Evolutionary conservation across 2,329 filamentous ascomycete genomes (phyloP).

Genomic region (Aspergillus tanneri): DNA sequence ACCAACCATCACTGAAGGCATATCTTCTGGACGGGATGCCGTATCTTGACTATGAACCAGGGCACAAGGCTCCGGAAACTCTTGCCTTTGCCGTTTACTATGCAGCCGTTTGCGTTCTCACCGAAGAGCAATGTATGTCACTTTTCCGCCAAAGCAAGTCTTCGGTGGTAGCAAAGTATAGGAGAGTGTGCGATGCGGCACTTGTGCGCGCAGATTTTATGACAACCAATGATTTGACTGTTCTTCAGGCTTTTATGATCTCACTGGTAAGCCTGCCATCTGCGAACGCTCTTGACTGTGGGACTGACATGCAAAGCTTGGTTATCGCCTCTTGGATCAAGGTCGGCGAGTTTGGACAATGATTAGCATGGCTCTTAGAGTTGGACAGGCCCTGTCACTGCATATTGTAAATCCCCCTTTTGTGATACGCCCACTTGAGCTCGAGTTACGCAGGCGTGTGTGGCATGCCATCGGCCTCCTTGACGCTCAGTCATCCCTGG

Average conservation of each 20-base stretch:
- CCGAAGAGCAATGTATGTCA: slow-evolving; percentile 22
- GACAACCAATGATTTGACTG: slow-evolving; percentile 32
- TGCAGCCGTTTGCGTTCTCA: slow-evolving; percentile 26
- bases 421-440: slow-evolving; percentile 28
- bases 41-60: slow-evolving; percentile 32
- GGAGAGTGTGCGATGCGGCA: slow-evolving; percentile 25
- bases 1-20: slow-evolving; percentile 28
- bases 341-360: slow-evolving; percentile 36
- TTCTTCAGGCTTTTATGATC: slow-evolving; percentile 34
- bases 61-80: slow-evolving; percentile 27
- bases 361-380: slow-evolving; percentile 32
- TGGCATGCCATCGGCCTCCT: slow-evolving; percentile 33
- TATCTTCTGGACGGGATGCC: slow-evolving; percentile 25
- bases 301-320: slow-evolving; percentile 1
- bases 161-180: slow-evolving; percentile 22
- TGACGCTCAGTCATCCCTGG: slow-evolving; percentile 30
- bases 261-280: slow-evolving; percentile 22
- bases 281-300: neutral
- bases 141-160: slow-evolving; percentile 22
- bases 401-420: slow-evolving; percentile 31
- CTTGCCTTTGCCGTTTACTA: slow-evolving; percentile 29
- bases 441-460: slow-evolving; percentile 30
- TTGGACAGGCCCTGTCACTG: slow-evolving; percentile 33
- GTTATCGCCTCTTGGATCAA: slow-evolving; percentile 30
- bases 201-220: slow-evolving; percentile 29